Percentiles rank a stretch among this genome's conserved stretches.
phyloP scores from a whole-genome alignment of 2,329 filamentous ascomycete species.

The Diaporthe sp. region DNA sequence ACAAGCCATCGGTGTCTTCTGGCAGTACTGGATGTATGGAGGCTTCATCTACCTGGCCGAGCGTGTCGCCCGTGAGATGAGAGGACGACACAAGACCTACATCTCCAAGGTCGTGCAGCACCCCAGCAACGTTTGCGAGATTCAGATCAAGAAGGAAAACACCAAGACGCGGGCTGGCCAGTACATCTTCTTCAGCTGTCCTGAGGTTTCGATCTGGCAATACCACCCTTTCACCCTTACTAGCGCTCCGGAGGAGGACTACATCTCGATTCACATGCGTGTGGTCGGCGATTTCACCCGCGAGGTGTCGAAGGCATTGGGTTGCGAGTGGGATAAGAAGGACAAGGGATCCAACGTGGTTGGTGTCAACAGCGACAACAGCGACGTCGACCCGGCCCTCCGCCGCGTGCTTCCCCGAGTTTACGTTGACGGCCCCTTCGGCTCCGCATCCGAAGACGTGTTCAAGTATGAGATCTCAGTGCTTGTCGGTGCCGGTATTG shows the following conservation, averaged over 20 bases:
- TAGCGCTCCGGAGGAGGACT: constrained; percentile 89
- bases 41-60: constrained; percentile 86
- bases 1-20: constrained; percentile 81
- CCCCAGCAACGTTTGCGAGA: constrained; percentile 89
- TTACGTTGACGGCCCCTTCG: constrained; percentile 88
- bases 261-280: constrained; percentile 88
- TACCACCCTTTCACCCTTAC: constrained; percentile 91
- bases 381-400: constrained; percentile 77
- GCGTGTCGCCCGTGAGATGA: constrained; percentile 81
- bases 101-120: constrained; percentile 93
- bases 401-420: constrained; percentile 82
- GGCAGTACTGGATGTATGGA: constrained; percentile 90
- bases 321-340: constrained; percentile 79
- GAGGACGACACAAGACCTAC: constrained; percentile 85
- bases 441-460: constrained; percentile 87
- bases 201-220: constrained; percentile 88
- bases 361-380: constrained; percentile 70
- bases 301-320: constrained; percentile 76
- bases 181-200: constrained; percentile 92
- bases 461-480: constrained; percentile 89
- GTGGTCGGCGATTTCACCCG: constrained; percentile 87
- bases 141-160: constrained; percentile 92
- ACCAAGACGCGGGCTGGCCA: constrained; percentile 85
- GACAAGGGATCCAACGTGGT: constrained; percentile 75
- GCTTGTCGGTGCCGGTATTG: constrained; percentile 86